Percentiles rank a stretch among this genome's conserved stretches.
phyloP scores from a whole-genome alignment of 352 stramenopile genomes.

The Globisporangium irregulare region DNA sequence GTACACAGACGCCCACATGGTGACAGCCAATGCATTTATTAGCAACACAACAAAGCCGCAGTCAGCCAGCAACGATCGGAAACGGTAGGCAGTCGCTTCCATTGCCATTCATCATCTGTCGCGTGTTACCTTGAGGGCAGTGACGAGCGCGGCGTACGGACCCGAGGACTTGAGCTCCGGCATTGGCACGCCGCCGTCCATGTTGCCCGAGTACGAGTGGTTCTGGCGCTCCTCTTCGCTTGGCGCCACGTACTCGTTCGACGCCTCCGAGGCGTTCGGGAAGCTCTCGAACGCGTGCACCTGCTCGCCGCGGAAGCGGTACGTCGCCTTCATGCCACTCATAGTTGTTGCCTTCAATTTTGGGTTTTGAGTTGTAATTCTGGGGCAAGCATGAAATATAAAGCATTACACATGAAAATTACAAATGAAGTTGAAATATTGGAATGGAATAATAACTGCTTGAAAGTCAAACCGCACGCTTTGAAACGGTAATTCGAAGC shows the following conservation, averaged over 20 bases:
- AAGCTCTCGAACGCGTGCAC: slow-evolving; percentile 74
- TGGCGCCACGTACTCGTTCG: too few relatives aligned
- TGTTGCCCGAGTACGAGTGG: slow-evolving; percentile 64
- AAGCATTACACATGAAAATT: too few relatives aligned
- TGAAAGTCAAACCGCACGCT: not conserved
- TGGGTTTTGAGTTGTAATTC: too few relatives aligned
- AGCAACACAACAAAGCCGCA: not conserved
- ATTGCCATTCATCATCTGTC: not conserved
- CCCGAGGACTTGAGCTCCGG: slow-evolving; percentile 30
- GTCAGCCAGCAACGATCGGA: not conserved
- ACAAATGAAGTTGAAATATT: too few relatives aligned
- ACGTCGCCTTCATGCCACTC: slow-evolving; percentile 61
- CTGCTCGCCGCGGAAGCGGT: slow-evolving; percentile 64
- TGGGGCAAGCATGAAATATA: too few relatives aligned
- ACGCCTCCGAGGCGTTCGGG: slow-evolving; percentile 15
- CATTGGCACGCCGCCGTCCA: slow-evolving; percentile 55
- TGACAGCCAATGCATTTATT: not conserved
- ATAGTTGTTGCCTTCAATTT: too few relatives aligned
- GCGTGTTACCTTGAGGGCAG: slow-evolving; percentile 58
- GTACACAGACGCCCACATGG: slow-evolving; percentile 1
- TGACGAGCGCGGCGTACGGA: slow-evolving; percentile 51
- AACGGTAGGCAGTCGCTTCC: not conserved
- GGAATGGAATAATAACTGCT: too few relatives aligned
- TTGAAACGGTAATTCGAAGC: not conserved
- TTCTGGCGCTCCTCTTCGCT: slow-evolving; percentile 46